Evolutionary conservation across 345 rosid genomes (phyloP), one percentile per base, ranked within the genome.

Genomic region (Microthlaspi erraticum): DNA sequence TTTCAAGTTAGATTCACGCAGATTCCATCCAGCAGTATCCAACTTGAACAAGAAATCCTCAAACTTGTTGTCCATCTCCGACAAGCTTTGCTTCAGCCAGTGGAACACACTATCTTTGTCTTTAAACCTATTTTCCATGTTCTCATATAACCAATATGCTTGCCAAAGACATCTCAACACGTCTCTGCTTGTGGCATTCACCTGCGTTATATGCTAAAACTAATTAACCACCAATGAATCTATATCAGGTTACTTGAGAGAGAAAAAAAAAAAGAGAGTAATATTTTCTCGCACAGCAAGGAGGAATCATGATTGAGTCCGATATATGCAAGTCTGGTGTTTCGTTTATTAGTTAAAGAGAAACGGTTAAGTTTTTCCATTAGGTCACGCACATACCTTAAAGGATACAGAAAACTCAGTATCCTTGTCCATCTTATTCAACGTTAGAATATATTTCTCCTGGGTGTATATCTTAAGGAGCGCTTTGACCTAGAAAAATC

Each of bases 81-180:
- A 59, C 33, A 85, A 82, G 79, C 96, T 84, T 60, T 73, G 77
- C 16, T 70, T 80, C 56, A 88, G 83, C 78, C 80, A 76, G 53
- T 80, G 77, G 54, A 68, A 68, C 55, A 67, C 73, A 77, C 63
- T 39, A 43, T 58, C 66, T 1, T 54, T 69, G 70, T 76, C 57
- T 62, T 19, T 29, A 11, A 68, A 62, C 48, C 33, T 37, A 48
- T 64, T 29, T 45, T 81, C 75, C 80, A 84, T 74, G 77, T 87
- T 85, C 82, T 84, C 84, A 13, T 83, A 49, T 67, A 91, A 81
- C 96, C 96, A 93, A 60, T 83, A 86, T 8, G 90, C 70, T 77
- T 93, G 94, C 96, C 96, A 91, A 50, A 91, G 76, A 52, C 97
- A 74, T 71, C 86, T 86, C 77, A 93, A 74, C 63, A 86, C 92